phyloP scores from a whole-genome alignment of 2,329 filamentous ascomycete species.

The Cadophora gregata region DNA sequence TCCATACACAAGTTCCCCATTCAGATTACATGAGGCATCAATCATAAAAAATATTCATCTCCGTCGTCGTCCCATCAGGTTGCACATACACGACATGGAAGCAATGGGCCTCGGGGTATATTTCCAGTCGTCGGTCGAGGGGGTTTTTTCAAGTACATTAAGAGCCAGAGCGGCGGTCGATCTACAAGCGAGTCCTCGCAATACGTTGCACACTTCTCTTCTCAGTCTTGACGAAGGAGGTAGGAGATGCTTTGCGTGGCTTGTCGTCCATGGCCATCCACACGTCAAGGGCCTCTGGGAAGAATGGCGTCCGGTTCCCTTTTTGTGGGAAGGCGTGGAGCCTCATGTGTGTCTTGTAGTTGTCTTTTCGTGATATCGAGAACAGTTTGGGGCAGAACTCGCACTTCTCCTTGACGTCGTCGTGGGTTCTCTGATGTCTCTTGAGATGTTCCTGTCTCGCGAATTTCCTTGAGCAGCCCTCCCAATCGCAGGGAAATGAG shows the following conservation, averaged over 20 bases:
- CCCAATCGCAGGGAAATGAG: background rate
- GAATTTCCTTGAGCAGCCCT: background rate
- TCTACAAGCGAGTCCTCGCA: background rate
- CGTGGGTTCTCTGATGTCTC: background rate
- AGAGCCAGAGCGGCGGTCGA: too few species aligned
- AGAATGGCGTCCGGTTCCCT: background rate
- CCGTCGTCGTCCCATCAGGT: background rate
- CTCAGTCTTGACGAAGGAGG: background rate
- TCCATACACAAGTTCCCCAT: constrained; percentile 7
- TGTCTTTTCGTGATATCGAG: background rate
- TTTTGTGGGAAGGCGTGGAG: background rate
- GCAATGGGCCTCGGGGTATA: background rate
- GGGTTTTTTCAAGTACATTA: too few species aligned
- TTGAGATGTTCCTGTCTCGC: constrained; percentile 4
- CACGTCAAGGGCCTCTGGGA: background rate
- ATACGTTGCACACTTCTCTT: background rate
- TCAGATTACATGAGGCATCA: constrained; percentile 3
- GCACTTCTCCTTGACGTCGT: background rate
- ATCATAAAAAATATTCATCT: constrained; percentile 8
- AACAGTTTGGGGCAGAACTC: background rate
- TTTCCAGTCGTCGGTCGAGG: background rate
- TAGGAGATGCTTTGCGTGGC: background rate
- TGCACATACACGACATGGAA: background rate
- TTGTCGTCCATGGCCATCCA: background rate
- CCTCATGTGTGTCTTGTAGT: background rate